Evolutionary conservation across 129 eudicot species (phyloP), one percentile per base, ranked within the genome.

Genomic region (Centrapalus pauciflorus): DNA sequence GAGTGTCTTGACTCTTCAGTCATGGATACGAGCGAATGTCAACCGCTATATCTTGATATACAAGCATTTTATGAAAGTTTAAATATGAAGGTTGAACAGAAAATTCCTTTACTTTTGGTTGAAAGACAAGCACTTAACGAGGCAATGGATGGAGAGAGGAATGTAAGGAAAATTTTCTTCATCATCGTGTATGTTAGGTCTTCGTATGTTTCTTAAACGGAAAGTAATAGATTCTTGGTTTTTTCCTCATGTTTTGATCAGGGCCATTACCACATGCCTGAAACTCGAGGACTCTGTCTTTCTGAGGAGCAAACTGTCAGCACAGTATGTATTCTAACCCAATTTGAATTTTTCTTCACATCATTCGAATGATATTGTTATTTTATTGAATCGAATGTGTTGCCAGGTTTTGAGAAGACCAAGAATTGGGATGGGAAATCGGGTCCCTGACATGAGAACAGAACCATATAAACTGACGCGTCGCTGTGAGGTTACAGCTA

Each of bases 401-500:
- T 57, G 13, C 16, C 64, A 89, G 96, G 69, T 86, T 73, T 69
- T 72, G 72, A 74, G 95, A 73, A 58, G 90, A 24, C 97, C 97
- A 34, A 79, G 71, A 33, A 49, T 51, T 1, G 85, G 90, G 55
- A 79, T 83, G 66, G 90, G 87, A 70, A 85, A 74, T 60, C 82
- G 85, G 66, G 73, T 70, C 49, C 83, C 73, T 20, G 83, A 80
- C 71, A 83, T 77, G 88, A 70, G 75, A 76, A 90, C 89, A 6
- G 89, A 90, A 79, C 97, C 97, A 4, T 82, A 82, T 77, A 90
- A 82, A 64, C 66, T 85, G 73, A 83, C 87, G 4, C 85, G 96
- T 52, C 95, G 84, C 14, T 87, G 92, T 80, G 91, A 90, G 80
- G 97, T 87, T 75, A 87, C 95, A n/a, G 95, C 97, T 14, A 90